Conservation (phyloP, 306 rosid genomes). For the Prunus dulcis region DNA sequence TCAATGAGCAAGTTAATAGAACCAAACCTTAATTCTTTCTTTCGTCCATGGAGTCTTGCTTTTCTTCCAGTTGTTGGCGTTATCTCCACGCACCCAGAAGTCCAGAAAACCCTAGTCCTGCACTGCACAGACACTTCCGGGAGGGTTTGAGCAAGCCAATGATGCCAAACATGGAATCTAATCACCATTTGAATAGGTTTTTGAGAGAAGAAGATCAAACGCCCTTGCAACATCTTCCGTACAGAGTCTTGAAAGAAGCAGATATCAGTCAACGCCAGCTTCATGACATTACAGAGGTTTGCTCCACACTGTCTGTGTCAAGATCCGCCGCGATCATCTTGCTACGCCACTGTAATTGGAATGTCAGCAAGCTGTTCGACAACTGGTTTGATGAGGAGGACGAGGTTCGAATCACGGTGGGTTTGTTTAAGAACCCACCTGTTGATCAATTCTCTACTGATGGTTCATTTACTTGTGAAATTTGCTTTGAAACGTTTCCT, state of each 20-base stretch:
- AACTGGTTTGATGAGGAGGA: conserved; percentile 79
- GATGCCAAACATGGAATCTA: neutral
- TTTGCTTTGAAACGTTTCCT: conserved; percentile 58
- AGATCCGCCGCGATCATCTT: conserved; percentile 53
- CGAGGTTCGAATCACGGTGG: conserved; percentile 51
- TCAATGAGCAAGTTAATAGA: neutral
- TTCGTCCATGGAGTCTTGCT: neutral
- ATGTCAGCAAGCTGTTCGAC: conserved; percentile 60
- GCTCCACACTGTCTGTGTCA: conserved; percentile 55
- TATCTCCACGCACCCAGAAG: neutral
- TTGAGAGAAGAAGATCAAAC: conserved; percentile 4
- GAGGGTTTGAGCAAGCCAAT: no score
- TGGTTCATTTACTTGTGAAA: conserved; percentile 47
- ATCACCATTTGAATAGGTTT: neutral
- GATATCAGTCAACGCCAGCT: conserved; percentile 37
- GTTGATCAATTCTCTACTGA: conserved; percentile 16
- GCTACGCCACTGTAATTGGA: conserved; percentile 76
- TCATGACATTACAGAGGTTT: conserved; percentile 53
- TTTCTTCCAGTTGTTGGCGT: neutral
- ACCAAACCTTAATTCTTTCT: no score
- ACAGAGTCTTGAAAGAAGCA: conserved; percentile 11
- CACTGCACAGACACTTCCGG: no score
- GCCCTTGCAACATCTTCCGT: neutral
- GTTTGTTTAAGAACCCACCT: conserved; percentile 55
- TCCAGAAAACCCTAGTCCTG: no score